Evolutionary conservation across 495 filamentous ascomycete species (phyloP), one percentile per base, ranked within the genome.

Genomic region (Parachaetomium inaequale): DNA sequence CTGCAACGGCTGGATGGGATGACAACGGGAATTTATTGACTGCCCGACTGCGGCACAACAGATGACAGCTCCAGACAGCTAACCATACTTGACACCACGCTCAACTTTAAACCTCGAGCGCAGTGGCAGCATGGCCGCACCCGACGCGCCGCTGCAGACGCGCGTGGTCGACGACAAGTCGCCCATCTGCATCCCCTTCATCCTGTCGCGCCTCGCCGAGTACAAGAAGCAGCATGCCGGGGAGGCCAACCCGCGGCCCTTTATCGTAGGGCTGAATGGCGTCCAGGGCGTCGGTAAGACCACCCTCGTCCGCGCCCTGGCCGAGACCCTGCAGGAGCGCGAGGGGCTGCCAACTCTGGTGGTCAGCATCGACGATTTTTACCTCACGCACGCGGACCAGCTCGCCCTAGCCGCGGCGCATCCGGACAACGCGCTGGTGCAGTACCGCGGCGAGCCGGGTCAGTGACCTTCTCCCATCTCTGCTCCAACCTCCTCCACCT

Each of bases 221-320:
- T 84, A 92, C 72, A 70, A 68, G 58, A 34, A 65, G 28, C 66
- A 49, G 71, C 70, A 63, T 66, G 72, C 28, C 54, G 58, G 23
- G 2, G 28, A 45, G 1, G 70, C 65, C 55, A 73, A 50, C 60
- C 66, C 46, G 23, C 72, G 61, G 0, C 84, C 84, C 45, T 82
- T 87, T 67, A 75, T 86, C 67, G 75, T 88, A 63, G 85, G 84
- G 6, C 73, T 88, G 45, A 86, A 84, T 58, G 85, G 87, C 55
- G 80, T 95, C 17, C 92, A 96, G 73, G 93, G 93, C 51, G 89
- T 88, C 49, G 93, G 93, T 43, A 98, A 98, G 76, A 93, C 92
- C 1, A 93, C 92, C 4, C 80, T 97, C 66, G 92, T 93, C 7
- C 84, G 85, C 29, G 81, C 82, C 10, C 82, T 96, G 23, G 77